phyloP scores from a whole-genome alignment of 2,329 filamentous ascomycete species.

The Talaromyces pinophilus region DNA sequence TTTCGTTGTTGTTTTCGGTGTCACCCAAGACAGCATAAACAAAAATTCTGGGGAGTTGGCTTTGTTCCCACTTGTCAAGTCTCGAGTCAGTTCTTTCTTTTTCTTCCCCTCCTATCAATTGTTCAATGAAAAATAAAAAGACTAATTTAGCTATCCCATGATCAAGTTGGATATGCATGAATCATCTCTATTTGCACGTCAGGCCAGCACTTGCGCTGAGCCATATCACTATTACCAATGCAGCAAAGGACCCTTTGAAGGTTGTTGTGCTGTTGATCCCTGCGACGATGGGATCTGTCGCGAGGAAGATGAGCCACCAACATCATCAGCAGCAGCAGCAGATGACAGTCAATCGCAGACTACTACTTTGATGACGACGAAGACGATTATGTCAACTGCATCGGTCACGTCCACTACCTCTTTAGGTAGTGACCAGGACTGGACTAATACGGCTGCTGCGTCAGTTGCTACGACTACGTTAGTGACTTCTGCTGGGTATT shows the following conservation, averaged over 20 bases:
- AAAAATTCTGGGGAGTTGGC: background rate
- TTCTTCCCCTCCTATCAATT: background rate
- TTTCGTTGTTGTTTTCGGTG: background rate
- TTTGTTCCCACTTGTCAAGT: background rate
- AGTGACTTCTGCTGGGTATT: background rate
- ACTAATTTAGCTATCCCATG: background rate
- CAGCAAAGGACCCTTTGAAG: slow-evolving; percentile 27
- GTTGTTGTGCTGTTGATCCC: slow-evolving; percentile 39
- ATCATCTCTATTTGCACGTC: background rate
- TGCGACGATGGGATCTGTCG: slow-evolving; percentile 35
- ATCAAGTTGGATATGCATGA: background rate
- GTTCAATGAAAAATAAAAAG: background rate
- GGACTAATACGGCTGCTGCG: background rate
- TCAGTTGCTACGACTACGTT: background rate
- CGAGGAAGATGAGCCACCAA: slow-evolving; percentile 24
- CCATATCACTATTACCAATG: slow-evolving; percentile 18
- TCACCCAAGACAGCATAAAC: background rate
- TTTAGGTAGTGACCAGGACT: background rate
- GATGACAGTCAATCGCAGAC: background rate
- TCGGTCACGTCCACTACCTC: background rate
- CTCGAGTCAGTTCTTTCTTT: background rate
- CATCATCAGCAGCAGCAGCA: background rate
- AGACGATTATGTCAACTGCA: background rate
- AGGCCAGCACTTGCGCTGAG: slow-evolving; percentile 1
- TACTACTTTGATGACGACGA: background rate